phyloP scores from a whole-genome alignment of 2,329 filamentous ascomycete genomes.

The Cladosporium sp. region DNA sequence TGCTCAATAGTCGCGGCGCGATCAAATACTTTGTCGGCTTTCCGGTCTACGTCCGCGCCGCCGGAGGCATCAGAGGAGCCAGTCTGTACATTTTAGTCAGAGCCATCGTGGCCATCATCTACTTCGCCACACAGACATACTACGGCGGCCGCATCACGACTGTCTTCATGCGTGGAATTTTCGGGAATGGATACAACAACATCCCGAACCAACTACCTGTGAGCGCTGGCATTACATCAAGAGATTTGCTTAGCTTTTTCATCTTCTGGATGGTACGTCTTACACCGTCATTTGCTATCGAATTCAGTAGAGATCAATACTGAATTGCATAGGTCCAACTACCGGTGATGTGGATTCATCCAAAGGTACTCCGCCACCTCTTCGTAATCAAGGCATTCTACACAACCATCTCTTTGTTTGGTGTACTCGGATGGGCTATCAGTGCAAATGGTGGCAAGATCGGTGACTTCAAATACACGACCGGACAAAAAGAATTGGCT shows the following conservation, averaged over 20 bases:
- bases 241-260: conserved; percentile 37
- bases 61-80: conserved; percentile 45
- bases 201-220: conserved; percentile 33
- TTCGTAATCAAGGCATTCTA: conserved; percentile 48
- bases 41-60: conserved; percentile 36
- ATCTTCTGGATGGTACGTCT: conserved; percentile 30
- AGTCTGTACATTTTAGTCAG: conserved; percentile 47
- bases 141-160: conserved; percentile 28
- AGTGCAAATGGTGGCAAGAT: conserved; percentile 33
- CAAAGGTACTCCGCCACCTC: conserved; percentile 46
- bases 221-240: conserved; percentile 36
- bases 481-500: conserved; percentile 14
- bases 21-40: conserved; percentile 41
- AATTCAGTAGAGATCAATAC: not conserved
- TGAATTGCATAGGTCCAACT: conserved; percentile 23
- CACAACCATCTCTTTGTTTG: conserved; percentile 37
- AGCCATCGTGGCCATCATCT: conserved; percentile 44
- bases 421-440: conserved; percentile 40
- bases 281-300: not conserved
- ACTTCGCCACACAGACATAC: conserved; percentile 37
- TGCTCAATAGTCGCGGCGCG: conserved; percentile 39
- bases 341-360: conserved; percentile 45
- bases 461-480: conserved; percentile 44
- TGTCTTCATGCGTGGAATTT: conserved; percentile 37
- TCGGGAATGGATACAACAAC: conserved; percentile 40